Evolutionary conservation across 306 rosid genomes (phyloP).

Genomic region (Ormosia emarginata): DNA sequence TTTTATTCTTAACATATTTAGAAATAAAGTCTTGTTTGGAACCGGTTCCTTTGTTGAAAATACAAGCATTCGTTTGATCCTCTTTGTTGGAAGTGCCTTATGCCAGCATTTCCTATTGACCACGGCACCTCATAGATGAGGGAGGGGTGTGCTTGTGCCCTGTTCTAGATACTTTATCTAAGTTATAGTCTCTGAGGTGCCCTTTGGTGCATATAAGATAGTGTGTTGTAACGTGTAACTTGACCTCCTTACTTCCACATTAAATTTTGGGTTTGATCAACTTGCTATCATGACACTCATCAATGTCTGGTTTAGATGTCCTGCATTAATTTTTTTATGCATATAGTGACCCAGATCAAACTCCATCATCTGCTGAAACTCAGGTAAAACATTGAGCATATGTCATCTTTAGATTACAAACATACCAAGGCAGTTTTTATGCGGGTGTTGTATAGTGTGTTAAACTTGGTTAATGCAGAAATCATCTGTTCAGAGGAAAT

Average conservation of each 20-base stretch:
- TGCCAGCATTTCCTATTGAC: neutral
- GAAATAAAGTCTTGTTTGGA: neutral
- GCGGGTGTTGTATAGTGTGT: too few relatives aligned
- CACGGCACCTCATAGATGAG: neutral
- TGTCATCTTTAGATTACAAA: too few relatives aligned
- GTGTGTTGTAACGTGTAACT: too few relatives aligned
- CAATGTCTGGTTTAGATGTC: too few relatives aligned
- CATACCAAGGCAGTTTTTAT: too few relatives aligned
- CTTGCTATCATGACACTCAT: too few relatives aligned
- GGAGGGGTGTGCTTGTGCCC: neutral
- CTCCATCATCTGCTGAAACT: too few relatives aligned
- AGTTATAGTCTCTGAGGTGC: neutral
- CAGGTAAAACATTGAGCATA: too few relatives aligned
- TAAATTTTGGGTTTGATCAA: too few relatives aligned
- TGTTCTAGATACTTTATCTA: neutral
- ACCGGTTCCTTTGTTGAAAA: neutral
- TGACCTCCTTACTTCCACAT: neutral
- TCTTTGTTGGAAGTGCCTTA: neutral
- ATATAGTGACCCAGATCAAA: too few relatives aligned
- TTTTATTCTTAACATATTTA: neutral
- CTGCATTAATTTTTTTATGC: too few relatives aligned
- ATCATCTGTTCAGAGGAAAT: slow-evolving; percentile 32
- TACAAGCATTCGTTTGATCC: neutral
- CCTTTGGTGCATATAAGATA: neutral
- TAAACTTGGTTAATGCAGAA: slow-evolving; percentile 53